Evolutionary conservation across 1,139 yeast genomes (phyloP).

Genomic region (Casaregolazyma lundiana): DNA sequence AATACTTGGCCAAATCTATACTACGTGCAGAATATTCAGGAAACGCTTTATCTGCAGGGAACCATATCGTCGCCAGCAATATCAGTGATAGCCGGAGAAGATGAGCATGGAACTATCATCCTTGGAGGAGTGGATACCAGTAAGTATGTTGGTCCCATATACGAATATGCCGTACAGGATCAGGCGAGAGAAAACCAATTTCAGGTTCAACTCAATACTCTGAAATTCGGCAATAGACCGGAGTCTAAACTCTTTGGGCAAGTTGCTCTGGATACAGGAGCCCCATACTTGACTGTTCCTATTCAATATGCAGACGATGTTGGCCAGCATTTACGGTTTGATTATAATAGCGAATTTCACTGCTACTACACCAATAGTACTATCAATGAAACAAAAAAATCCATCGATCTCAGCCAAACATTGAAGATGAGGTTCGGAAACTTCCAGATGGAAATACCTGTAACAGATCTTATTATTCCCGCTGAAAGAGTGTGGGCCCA

Average conservation of each 20-base stretch:
- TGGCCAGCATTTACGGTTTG: conserved; percentile 23
- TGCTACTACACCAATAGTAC: conserved; percentile 26
- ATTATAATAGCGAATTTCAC: conserved; percentile 25
- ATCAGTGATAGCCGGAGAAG: conserved; percentile 39
- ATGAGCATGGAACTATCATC: conserved; percentile 36
- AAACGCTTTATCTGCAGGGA: conserved; percentile 51
- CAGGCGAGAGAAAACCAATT: conserved; percentile 19
- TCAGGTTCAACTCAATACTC: conserved; percentile 23
- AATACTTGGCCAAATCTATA: conserved; percentile 19
- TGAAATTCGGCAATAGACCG: conserved; percentile 22
- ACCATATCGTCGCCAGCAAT: conserved; percentile 51
- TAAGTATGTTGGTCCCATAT: conserved; percentile 35
- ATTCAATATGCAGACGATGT: conserved; percentile 29
- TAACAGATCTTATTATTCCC: conserved; percentile 29
- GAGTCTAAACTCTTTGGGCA: conserved; percentile 34
- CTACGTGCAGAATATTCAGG: conserved; percentile 55
- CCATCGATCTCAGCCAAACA: conserved; percentile 13
- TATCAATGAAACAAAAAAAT: conserved; percentile 4
- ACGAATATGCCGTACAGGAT: conserved; percentile 23
- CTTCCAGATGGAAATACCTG: conserved; percentile 25
- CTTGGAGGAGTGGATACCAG: conserved; percentile 40
- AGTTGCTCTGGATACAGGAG: conserved; percentile 48
- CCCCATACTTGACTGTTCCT: conserved; percentile 32
- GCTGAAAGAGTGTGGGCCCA: conserved; percentile 33
- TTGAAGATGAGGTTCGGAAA: conserved; percentile 28